These are phyloP conservation scores for Solanum chilense DNA, from an alignment of 257 asterid species.

Conservation along the genomic window DNA sequence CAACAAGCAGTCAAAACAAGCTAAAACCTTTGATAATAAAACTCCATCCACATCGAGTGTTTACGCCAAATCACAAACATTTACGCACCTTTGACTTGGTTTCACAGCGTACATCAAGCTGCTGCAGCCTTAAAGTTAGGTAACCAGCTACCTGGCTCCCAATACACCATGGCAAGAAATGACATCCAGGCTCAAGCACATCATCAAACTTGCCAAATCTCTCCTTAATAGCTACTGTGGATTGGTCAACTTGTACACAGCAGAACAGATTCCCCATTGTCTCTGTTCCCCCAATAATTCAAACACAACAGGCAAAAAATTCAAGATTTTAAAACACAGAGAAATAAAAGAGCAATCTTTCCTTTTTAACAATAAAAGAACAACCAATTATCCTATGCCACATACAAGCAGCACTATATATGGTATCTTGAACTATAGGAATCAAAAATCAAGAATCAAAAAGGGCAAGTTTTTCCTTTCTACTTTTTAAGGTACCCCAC, in stretches of 20 bases:
- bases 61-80: background rate
- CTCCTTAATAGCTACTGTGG: constrained; percentile 26
- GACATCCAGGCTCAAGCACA: constrained; percentile 39
- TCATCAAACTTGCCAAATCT: constrained; percentile 29
- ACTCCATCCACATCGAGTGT: background rate
- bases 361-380: background rate
- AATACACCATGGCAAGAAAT: constrained; percentile 36
- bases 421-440: background rate
- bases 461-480: background rate
- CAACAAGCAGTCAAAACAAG: background rate
- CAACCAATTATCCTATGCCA: background rate
- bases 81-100: constrained; percentile 29
- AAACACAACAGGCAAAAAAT: background rate
- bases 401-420: background rate
- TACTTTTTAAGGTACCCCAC: background rate
- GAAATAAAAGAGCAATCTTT: background rate
- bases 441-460: background rate
- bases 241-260: constrained; percentile 32
- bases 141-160: constrained; percentile 28
- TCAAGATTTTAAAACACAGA: background rate
- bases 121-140: constrained; percentile 29
- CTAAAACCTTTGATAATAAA: background rate
- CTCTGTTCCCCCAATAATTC: background rate
- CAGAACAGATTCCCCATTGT: constrained; percentile 25
- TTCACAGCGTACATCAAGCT: constrained; percentile 35